Evolutionary conservation across 2,329 filamentous ascomycete genomes (phyloP).

Genomic region (Nothophoma quercina): DNA sequence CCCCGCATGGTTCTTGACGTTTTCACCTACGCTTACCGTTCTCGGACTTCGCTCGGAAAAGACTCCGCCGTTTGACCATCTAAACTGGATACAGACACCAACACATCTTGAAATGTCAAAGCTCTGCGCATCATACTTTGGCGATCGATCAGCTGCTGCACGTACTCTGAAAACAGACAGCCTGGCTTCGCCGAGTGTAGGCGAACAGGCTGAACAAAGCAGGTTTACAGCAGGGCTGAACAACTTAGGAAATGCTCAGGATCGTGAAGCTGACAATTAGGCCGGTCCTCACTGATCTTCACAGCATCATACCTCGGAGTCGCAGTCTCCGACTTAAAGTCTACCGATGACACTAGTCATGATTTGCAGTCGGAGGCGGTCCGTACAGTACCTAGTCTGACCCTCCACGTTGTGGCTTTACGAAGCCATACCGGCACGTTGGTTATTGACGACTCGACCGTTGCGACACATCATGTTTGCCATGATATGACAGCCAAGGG

Average conservation of each 20-base stretch:
- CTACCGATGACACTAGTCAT: constrained; percentile 8
- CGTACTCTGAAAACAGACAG: background rate
- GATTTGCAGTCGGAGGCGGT: constrained; percentile 19
- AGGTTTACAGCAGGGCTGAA: background rate
- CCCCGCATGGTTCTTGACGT: no score
- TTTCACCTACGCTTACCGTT: no score
- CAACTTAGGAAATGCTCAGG: no score
- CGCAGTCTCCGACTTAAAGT: constrained; percentile 6
- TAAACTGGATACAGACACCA: constrained; percentile 2
- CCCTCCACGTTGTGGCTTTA: constrained; percentile 17
- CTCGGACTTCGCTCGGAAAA: constrained; percentile 15
- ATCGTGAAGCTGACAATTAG: constrained; percentile 6
- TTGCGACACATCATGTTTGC: background rate
- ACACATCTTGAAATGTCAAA: constrained; percentile 1
- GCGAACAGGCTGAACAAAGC: background rate
- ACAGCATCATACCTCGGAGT: constrained; percentile 1
- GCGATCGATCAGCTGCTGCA: constrained; percentile 12
- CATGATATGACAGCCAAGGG: background rate
- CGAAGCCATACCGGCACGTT: constrained; percentile 4
- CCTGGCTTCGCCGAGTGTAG: background rate
- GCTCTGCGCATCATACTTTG: constrained; percentile 7
- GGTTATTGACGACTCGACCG: constrained; percentile 9
- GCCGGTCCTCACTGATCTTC: background rate
- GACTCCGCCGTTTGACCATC: background rate
- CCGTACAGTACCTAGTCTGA: constrained; percentile 8